phyloP scores from a whole-genome alignment of 2,329 filamentous ascomycete species.

The Arthroderma sp. region DNA sequence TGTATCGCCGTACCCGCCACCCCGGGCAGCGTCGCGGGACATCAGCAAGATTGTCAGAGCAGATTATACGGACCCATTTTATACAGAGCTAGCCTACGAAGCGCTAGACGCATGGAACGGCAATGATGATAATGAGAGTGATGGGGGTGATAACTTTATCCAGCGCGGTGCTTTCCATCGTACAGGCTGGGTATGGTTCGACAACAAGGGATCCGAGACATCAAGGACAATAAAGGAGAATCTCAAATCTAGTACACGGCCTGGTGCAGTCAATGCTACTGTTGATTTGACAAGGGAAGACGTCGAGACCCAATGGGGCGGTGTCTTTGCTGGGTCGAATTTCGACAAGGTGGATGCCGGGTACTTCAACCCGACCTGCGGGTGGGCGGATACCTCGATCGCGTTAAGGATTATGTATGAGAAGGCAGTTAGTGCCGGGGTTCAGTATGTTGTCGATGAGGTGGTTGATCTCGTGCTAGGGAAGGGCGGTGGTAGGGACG shows the following conservation, averaged over 20 bases:
- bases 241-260: constrained; percentile 35
- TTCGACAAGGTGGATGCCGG: constrained; percentile 27
- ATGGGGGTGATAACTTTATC: too few relatives aligned
- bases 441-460: constrained; percentile 33
- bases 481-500: constrained; percentile 18
- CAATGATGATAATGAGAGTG: too few relatives aligned
- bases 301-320: constrained; percentile 28
- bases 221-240: constrained; percentile 42
- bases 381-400: constrained; percentile 40
- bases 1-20: constrained; percentile 3
- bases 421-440: constrained; percentile 32
- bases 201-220: constrained; percentile 34
- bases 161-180: too few relatives aligned
- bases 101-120: constrained; percentile 46
- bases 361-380: constrained; percentile 39
- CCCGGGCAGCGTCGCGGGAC: constrained; percentile 53
- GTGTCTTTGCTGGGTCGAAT: constrained; percentile 25
- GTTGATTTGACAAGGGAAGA: constrained; percentile 33
- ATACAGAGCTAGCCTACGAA: constrained; percentile 52
- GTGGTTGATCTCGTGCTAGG: constrained; percentile 32
- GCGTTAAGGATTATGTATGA: constrained; percentile 34
- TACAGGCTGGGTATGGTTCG: constrained; percentile 45
- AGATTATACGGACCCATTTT: constrained; percentile 52
- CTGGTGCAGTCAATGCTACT: constrained; percentile 18
- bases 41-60: constrained; percentile 61